Evolutionary conservation across 495 filamentous ascomycete genomes (phyloP).

Genomic region (Trichoderma virens): DNA sequence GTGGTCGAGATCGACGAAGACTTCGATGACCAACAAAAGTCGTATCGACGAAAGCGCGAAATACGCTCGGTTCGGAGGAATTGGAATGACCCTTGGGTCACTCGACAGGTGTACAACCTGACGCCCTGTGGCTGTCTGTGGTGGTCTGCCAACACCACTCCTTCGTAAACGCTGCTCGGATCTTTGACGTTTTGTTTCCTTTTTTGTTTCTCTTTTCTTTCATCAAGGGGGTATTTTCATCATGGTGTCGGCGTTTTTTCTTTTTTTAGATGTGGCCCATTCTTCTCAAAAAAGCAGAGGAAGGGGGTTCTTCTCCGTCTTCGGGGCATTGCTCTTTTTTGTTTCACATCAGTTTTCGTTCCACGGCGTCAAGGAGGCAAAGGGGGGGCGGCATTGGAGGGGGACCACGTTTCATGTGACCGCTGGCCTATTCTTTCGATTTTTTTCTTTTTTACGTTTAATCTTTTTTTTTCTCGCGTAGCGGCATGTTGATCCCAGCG

Average conservation of each 20-base stretch:
- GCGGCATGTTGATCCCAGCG: no score
- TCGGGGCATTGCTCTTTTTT: no score
- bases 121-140: conserved; percentile 30
- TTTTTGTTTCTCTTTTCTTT: not conserved
- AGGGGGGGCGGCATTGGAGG: no score
- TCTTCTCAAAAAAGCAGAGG: no score
- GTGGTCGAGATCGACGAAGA: conserved; percentile 54
- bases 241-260: not conserved
- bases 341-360: no score
- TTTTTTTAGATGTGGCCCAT: no score
- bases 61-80: not conserved
- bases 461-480: not conserved
- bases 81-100: conserved; percentile 7
- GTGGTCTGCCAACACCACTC: conserved; percentile 8
- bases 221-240: not conserved
- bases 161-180: not conserved
- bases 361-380: no score
- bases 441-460: no score
- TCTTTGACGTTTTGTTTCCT: not conserved
- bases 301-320: no score
- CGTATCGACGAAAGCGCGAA: conserved; percentile 9
- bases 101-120: conserved; percentile 18
- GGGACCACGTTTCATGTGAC: no score
- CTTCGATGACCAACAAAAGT: conserved; percentile 8
- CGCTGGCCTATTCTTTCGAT: not conserved